These are phyloP conservation scores for Phytophthora cactorum DNA, from an alignment of 352 stramenopile genomes.

Conservation along the genomic window DNA sequence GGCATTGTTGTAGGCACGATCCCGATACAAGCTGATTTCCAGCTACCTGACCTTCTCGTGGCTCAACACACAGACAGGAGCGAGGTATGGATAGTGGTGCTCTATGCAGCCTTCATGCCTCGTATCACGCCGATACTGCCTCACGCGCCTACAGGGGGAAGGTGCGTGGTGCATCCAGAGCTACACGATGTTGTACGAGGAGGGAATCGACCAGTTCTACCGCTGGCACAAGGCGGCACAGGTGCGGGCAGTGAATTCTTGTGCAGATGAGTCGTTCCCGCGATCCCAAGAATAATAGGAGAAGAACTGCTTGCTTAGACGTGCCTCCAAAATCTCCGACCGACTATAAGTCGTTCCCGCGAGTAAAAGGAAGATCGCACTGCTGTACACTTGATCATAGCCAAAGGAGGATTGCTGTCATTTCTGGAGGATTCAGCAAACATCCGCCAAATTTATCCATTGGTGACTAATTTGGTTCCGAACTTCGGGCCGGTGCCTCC, in stretches of 20 bases:
- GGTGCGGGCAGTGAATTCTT: conserved; percentile 28
- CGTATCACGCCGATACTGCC: conserved; percentile 93
- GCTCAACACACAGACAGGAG: conserved; percentile 31
- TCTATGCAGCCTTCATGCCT: conserved; percentile 99
- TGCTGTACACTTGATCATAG: too few species aligned
- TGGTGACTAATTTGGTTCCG: too few species aligned
- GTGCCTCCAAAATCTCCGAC: too few species aligned
- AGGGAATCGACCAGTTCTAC: conserved; percentile 97
- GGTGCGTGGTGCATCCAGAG: conserved; percentile 92
- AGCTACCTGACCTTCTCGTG: conserved; percentile 75
- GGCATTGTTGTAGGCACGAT: conserved; percentile 95
- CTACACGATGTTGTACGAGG: conserved; percentile 98
- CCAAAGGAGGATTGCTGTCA: too few species aligned
- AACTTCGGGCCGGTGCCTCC: too few species aligned
- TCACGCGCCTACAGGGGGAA: conserved; percentile 83
- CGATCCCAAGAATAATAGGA: too few species aligned
- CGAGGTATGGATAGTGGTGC: conserved; percentile 72
- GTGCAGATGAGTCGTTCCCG: too few species aligned
- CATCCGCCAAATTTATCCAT: too few species aligned
- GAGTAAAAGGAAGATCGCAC: too few species aligned
- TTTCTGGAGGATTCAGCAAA: too few species aligned
- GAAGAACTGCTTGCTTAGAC: too few species aligned
- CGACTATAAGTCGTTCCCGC: too few species aligned
- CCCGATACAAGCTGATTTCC: conserved; percentile 86
- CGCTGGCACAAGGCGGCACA: conserved; percentile 95